phyloP scores from a whole-genome alignment of 192 early-diverging fungal species.

The Lobosporangium transversale region DNA sequence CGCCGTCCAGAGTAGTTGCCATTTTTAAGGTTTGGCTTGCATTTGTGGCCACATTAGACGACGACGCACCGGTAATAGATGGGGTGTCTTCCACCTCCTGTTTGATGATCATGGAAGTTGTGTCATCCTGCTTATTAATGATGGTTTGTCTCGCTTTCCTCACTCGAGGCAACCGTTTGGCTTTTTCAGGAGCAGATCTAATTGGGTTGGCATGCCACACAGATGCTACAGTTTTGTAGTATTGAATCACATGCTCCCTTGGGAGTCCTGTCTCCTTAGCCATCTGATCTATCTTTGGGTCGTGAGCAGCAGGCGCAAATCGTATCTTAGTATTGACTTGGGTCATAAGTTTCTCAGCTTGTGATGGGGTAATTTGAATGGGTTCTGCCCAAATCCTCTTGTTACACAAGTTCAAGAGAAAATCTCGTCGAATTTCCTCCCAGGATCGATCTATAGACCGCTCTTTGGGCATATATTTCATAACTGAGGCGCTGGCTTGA shows the following conservation, averaged over 20 bases:
- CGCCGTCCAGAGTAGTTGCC: background rate
- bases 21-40: too few species aligned
- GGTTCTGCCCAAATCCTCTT: slow-evolving; percentile 38
- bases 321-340: slow-evolving; percentile 22
- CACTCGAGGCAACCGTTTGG: slow-evolving; percentile 10
- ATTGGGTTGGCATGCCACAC: slow-evolving; percentile 22
- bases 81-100: background rate
- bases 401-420: slow-evolving; percentile 40
- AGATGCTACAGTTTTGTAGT: slow-evolving; percentile 21
- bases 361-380: slow-evolving; percentile 15
- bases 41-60: background rate
- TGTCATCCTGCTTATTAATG: background rate
- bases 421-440: slow-evolving; percentile 23
- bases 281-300: slow-evolving; percentile 11
- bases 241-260: slow-evolving; percentile 19
- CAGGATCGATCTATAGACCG: slow-evolving; percentile 5
- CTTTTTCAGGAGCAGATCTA: background rate
- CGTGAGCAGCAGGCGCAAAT: slow-evolving; percentile 19
- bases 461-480: slow-evolving; percentile 8
- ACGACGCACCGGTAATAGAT: background rate
- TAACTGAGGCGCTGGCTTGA: slow-evolving; percentile 18
- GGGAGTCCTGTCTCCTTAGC: slow-evolving; percentile 24
- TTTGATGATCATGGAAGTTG: background rate
- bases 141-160: background rate
- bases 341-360: slow-evolving; percentile 17